Base-by-base conservation (phyloP, 441 rosid genomes). In the Euphorbia corollata region DNA sequence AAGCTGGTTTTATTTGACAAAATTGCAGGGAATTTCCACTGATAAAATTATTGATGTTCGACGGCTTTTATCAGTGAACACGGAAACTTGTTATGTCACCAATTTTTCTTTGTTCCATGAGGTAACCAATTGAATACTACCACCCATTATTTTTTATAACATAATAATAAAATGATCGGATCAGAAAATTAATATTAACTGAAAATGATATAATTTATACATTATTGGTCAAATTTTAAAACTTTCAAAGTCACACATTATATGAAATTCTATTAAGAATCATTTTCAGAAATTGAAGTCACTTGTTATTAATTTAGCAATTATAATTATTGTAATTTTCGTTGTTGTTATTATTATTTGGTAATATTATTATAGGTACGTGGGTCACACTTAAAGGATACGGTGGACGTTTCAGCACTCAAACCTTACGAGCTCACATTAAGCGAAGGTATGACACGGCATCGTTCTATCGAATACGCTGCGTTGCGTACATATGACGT, bases 21-120 rank as follows among this genome's bases (percentile, higher is more conserved):
- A 75, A 61, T 74, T 61, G 71, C 87, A 87, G 92, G 92, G 89
- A 24, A 82, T 87, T 71, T 87, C 92, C 24, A 87, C 92, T 0
- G 92, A 87, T 74, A 83, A 78, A 81, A 81, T 83, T 34, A 78
- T 83, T 16, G 90, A 85, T 65, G 84, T 87, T 53, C 78, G 79
- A 39, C 80, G 80, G 69, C 78, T 85, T 50, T 56, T 87, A 76
- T 83, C 79, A 6, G 77, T 72, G 47, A 72, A 81, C 63, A 75
- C 81, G 8, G 79, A 81, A 58, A 79, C 92, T 19, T 87, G 90
- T 70, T 73, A 79, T 77, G 67, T 83, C 27, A 87, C 90, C 1
- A 82, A 75, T 63, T 81, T 75, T 66, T 82, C 88, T 8, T 34
- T 83, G 10, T 77, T 83, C 20, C 90, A 87, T 11, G 85, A 83